Evolutionary conservation across 2,329 filamentous ascomycete genomes (phyloP).

Genomic region (Fusarium tanahbumbuense): DNA sequence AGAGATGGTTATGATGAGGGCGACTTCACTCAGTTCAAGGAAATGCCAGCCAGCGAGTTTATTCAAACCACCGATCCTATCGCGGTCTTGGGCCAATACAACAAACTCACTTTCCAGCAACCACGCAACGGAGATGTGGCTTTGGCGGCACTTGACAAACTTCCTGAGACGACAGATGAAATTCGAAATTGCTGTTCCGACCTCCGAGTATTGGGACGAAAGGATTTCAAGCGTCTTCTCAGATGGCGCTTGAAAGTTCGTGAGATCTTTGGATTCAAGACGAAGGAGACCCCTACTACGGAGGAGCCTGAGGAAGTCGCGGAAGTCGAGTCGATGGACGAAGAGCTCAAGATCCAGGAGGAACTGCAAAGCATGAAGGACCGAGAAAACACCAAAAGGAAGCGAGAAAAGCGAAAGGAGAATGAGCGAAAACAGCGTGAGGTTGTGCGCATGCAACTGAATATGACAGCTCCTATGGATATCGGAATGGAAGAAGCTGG

Average conservation of each 20-base stretch:
- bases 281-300: slow-evolving; percentile 71
- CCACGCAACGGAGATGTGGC: slow-evolving; percentile 85
- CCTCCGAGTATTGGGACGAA: slow-evolving; percentile 89
- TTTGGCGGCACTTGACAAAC: slow-evolving; percentile 83
- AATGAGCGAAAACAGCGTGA: slow-evolving; percentile 97
- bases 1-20: slow-evolving; percentile 97
- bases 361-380: slow-evolving; percentile 87
- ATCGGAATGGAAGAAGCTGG: slow-evolving; percentile 91
- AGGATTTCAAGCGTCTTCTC: slow-evolving; percentile 91
- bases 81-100: slow-evolving; percentile 86
- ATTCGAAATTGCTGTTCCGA: slow-evolving; percentile 83
- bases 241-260: slow-evolving; percentile 91
- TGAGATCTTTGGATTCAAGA: slow-evolving; percentile 87
- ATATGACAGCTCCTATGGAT: slow-evolving; percentile 96
- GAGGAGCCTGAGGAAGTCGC: slow-evolving; percentile 75
- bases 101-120: slow-evolving; percentile 85
- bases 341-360: slow-evolving; percentile 90
- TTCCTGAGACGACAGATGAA: slow-evolving; percentile 88
- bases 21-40: slow-evolving; percentile 92
- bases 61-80: slow-evolving; percentile 95
- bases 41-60: slow-evolving; percentile 88
- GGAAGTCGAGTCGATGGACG: slow-evolving; percentile 90
- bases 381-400: slow-evolving; percentile 78
- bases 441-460: slow-evolving; percentile 94
- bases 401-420: slow-evolving; percentile 84